Base-by-base conservation (phyloP, 2,329 filamentous ascomycete genomes). In the Aaosphaeria arxii region DNA sequence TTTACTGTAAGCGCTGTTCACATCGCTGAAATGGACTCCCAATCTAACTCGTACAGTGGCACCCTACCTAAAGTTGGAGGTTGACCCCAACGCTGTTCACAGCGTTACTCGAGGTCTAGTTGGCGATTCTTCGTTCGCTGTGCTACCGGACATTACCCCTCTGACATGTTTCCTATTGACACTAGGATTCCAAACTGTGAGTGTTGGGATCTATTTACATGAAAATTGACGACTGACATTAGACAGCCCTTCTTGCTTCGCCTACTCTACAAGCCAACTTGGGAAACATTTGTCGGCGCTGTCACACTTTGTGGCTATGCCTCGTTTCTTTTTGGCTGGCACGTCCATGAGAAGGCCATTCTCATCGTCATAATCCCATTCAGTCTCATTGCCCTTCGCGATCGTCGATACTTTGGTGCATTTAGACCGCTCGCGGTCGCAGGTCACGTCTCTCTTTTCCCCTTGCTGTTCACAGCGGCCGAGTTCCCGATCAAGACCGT, bases 311-410 rank as follows among this genome's bases (percentile, higher is more conserved):
- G 94, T 64, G 94, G 89, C 49, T 99, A 96, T 66, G 88, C 92
- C 0, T 96, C 92, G 0, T 99, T 99, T 74, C 79, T 99, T 7
- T 97, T 97, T 60, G 92, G 94, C 48, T 99, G 92, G 91, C 94
- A 99, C 65, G 94, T 99, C 6, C 94, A 99, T 62, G 94, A 99
- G 67, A 99, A 99, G 72, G 94, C 94, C 1, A 88, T 99, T 48
- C 80, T 99, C 24, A 82, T 97, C 17, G 87, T 97, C 64, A 91
- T 99, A 56, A 88, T 97, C 43, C 94, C 94, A 0, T 97, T 97
- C 76, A 95, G 89, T 58, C 80, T 99, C 52, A 86, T 97, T 51
- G 91, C 92, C 0, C 82, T 97, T 44, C 88, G 87, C 67, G 91
- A 97, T 68, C 84, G 94, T 44, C 85, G 94, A 29, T 91, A 96